Evolutionary conservation across 2,329 filamentous ascomycete genomes (phyloP).

Genomic region (Cyphellophora attinorum): DNA sequence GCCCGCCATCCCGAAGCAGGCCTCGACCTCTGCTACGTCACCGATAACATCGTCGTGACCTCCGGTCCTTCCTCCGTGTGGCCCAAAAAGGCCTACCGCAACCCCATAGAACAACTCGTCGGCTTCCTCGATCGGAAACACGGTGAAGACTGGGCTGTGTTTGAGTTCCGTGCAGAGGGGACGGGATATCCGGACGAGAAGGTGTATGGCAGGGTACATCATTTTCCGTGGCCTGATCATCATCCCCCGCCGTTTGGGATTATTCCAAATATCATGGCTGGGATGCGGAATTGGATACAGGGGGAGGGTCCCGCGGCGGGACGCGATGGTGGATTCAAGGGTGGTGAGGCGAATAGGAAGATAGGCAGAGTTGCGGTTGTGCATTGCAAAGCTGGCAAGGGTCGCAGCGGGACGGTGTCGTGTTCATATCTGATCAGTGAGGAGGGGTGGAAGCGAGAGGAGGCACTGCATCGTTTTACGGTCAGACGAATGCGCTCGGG

Average conservation of each 20-base stretch:
- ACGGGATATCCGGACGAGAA: slow-evolving; percentile 89
- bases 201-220: slow-evolving; percentile 74
- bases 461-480: slow-evolving; percentile 62
- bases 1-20: slow-evolving; percentile 76
- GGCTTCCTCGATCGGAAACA: slow-evolving; percentile 82
- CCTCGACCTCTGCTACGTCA: slow-evolving; percentile 92
- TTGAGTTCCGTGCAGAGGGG: slow-evolving; percentile 95
- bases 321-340: slow-evolving; percentile 16
- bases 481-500: slow-evolving; percentile 78
- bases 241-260: slow-evolving; percentile 89
- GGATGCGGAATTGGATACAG: slow-evolving; percentile 81
- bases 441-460: slow-evolving; percentile 58
- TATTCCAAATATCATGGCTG: slow-evolving; percentile 79
- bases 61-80: slow-evolving; percentile 86
- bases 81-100: slow-evolving; percentile 85
- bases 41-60: slow-evolving; percentile 64
- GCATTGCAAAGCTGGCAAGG: slow-evolving; percentile 96
- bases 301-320: slow-evolving; percentile 35
- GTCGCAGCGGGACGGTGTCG: slow-evolving; percentile 76
- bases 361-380: slow-evolving; percentile 84
- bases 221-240: slow-evolving; percentile 96
- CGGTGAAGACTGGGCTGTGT: slow-evolving; percentile 79
- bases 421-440: slow-evolving; percentile 88
- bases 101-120: slow-evolving; percentile 79
- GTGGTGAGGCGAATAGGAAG: slow-evolving; percentile 27